These are phyloP conservation scores for Paratinospora sagittata DNA, from an alignment of 164 flowering plant genomes.

Conservation along the genomic window DNA sequence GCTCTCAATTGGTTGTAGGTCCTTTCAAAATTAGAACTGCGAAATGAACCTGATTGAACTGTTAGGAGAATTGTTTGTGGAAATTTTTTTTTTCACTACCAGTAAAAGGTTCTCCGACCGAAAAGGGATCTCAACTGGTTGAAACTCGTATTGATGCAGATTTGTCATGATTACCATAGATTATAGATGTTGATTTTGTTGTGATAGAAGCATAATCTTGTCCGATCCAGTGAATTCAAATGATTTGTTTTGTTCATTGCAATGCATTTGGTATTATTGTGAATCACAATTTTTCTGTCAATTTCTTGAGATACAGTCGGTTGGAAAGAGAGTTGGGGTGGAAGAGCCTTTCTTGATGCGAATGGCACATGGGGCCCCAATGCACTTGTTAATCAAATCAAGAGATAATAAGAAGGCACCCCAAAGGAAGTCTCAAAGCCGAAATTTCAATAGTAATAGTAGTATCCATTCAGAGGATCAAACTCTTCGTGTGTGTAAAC, in stretches of 20 bases:
- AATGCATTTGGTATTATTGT: slow-evolving; percentile 4
- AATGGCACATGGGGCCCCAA: slow-evolving; percentile 96
- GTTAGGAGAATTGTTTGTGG: too few species aligned
- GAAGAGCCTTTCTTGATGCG: slow-evolving; percentile 93
- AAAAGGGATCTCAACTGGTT: too few species aligned
- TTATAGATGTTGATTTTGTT: background rate
- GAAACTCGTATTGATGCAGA: too few species aligned
- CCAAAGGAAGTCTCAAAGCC: slow-evolving; percentile 27
- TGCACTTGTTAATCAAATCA: slow-evolving; percentile 33
- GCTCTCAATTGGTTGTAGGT: too few species aligned
- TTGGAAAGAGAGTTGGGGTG: slow-evolving; percentile 92
- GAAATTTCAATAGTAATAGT: slow-evolving; percentile 21
- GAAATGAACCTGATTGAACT: too few species aligned
- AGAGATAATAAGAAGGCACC: slow-evolving; percentile 36
- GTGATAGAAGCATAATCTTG: background rate
- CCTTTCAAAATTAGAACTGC: too few species aligned
- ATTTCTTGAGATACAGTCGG: slow-evolving; percentile 54
- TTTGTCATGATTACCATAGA: too few species aligned
- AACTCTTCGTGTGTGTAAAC: slow-evolving; percentile 68
- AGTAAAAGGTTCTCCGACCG: too few species aligned
- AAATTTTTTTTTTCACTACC: too few species aligned
- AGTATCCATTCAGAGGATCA: slow-evolving; percentile 59
- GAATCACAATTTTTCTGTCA: background rate
- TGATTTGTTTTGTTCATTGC: background rate
- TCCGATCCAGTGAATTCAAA: background rate